These are phyloP conservation scores for Acorus gramineus DNA, from an alignment of 106 monocot genomes.

Conservation along the genomic window DNA sequence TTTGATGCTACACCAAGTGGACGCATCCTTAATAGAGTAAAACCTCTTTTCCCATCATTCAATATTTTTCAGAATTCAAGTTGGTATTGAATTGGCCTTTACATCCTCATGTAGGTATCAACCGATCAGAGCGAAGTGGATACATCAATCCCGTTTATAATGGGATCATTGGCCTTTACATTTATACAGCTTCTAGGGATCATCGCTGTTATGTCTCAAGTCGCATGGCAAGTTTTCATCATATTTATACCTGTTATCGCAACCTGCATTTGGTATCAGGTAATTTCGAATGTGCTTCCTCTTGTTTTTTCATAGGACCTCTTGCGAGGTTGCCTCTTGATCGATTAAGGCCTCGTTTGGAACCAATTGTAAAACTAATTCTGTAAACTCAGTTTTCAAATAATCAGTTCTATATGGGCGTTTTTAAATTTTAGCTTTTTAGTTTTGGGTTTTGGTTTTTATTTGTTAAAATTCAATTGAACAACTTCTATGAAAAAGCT, in stretches of 20 bases:
- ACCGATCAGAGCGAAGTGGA: slow-evolving; percentile 87
- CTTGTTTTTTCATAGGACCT: no score
- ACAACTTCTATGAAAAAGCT: no score
- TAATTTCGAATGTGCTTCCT: slow-evolving; percentile 8
- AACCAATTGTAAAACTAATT: no score
- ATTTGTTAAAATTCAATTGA: no score
- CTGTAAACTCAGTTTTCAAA: no score
- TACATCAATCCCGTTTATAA: slow-evolving; percentile 31
- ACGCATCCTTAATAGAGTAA: slow-evolving; percentile 78
- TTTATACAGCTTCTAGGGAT: slow-evolving; percentile 72
- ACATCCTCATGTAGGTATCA: slow-evolving; percentile 38
- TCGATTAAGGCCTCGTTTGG: no score
- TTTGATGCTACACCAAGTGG: slow-evolving; percentile 93
- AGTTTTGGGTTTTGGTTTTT: no score
- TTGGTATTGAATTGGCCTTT: not conserved
- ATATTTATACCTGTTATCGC: slow-evolving; percentile 68
- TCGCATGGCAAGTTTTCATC: slow-evolving; percentile 83
- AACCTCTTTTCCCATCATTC: not conserved
- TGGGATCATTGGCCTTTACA: slow-evolving; percentile 56
- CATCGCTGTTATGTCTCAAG: slow-evolving; percentile 82
- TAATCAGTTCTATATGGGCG: no score
- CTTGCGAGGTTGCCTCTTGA: no score
- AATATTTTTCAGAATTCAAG: not conserved
- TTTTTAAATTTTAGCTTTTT: no score
- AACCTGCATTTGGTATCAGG: slow-evolving; percentile 82